Evolutionary conservation across 2,329 filamentous ascomycete species (phyloP).

Genomic region (Microdochium nivale): DNA sequence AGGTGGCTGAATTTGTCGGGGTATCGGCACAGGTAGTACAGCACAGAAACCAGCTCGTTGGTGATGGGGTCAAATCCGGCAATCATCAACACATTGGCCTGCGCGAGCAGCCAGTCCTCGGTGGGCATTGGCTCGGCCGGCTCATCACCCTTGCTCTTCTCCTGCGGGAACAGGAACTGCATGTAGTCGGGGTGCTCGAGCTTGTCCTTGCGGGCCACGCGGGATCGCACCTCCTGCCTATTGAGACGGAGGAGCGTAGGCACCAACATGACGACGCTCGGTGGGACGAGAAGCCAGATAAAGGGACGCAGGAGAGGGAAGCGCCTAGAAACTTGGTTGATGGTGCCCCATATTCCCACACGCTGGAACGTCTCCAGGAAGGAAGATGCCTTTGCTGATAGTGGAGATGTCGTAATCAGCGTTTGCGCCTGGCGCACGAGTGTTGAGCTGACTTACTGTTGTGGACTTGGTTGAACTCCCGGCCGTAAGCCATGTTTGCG

Average conservation of each 20-base stretch:
- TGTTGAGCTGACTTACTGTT: slow-evolving; percentile 9
- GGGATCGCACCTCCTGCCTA: slow-evolving; percentile 6
- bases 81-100: slow-evolving; percentile 9
- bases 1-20: slow-evolving; percentile 4
- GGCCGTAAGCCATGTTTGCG: slow-evolving; percentile 11
- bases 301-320: slow-evolving; percentile 9
- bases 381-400: slow-evolving; percentile 3
- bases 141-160: slow-evolving; percentile 3
- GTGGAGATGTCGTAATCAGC: neutral
- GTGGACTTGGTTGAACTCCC: slow-evolving; percentile 8
- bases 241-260: slow-evolving; percentile 6
- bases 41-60: slow-evolving; percentile 8
- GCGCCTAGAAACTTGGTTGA: slow-evolving; percentile 6
- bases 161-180: slow-evolving; percentile 11
- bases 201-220: slow-evolving; percentile 11
- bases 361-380: slow-evolving; percentile 4
- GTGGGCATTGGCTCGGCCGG: slow-evolving; percentile 7
- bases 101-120: slow-evolving; percentile 5
- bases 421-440: neutral
- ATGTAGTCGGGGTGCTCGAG: slow-evolving; percentile 13
- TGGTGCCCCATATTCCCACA: slow-evolving; percentile 4
- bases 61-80: slow-evolving; percentile 13
- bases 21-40: slow-evolving; percentile 5
- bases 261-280: slow-evolving; percentile 2
- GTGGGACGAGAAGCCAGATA: slow-evolving; percentile 9